Base-by-base conservation (phyloP, 1,284 basidiomycete genomes). In the Ceratobasidium theobromae region DNA sequence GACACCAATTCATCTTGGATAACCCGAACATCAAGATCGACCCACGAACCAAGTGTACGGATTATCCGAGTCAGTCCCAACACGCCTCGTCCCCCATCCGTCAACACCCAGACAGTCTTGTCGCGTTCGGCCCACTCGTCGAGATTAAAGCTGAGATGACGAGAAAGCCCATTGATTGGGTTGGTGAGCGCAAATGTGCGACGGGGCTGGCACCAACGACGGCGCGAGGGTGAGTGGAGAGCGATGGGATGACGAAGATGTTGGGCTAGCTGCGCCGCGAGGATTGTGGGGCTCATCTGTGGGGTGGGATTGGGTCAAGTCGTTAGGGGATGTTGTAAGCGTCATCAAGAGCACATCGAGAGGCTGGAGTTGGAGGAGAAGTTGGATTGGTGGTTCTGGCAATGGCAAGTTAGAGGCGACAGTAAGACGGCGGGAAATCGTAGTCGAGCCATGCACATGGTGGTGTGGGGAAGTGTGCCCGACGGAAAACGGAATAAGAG, bases 41-140 rank as follows among this genome's bases (percentile, higher is more conserved):
- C 28, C 40, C 38, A 57, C 41, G 6, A 9, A 3, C 54, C 38
- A 30, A 43, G 35, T 5, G 41, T 38, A 8, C 6, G 35, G 12
- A 60, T 30, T 27, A 60, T 48, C 35, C 45, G 43, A 2, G 25
- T 8, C 1, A 60, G 32, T 14, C 55, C 55, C 6, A 48, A 30
- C 2, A 60, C 30, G 18, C 33, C 55, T 18, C 18, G 23, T 28
- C 55, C 55, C 35, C 30, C 57, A 40, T 38, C 32, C 5, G 57
- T 62, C 9, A 62, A 21, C 25, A 45, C 25, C 21, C 55, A 43
- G 18, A 48, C 55, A 4, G 55, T 58, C 25, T 43, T 40, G 46
- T 58, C 55, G 18, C 55, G 55, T 23, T 58, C 55, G 8, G 55
- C 43, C 55, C 55, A 48, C 45, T 58, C 55, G 43, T 58, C 55